phyloP scores from a whole-genome alignment of 805 yeast species.

The Saturnispora halmiae region DNA sequence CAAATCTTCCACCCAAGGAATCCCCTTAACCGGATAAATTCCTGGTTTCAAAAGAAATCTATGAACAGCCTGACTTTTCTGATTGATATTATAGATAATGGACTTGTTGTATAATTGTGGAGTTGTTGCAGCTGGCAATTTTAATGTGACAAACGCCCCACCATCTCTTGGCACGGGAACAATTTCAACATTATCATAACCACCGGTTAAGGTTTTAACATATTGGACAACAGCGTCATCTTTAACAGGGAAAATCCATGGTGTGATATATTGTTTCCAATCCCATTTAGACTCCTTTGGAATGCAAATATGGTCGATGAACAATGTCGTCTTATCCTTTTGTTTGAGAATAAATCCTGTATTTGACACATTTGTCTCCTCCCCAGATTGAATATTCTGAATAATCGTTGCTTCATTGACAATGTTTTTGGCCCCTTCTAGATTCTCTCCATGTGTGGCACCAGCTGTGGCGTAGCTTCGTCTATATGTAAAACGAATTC shows the following conservation, averaged over 20 bases:
- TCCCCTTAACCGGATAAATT: slow-evolving; percentile 73
- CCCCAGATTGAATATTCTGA: slow-evolving; percentile 41
- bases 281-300: slow-evolving; percentile 35
- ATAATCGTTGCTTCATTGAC: slow-evolving; percentile 25
- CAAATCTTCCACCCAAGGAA: slow-evolving; percentile 94
- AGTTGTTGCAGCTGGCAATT: slow-evolving; percentile 41
- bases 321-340: slow-evolving; percentile 42
- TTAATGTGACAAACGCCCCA: slow-evolving; percentile 81
- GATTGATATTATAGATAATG: slow-evolving; percentile 13
- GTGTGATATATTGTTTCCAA: slow-evolving; percentile 35
- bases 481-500: too few species aligned
- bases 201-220: slow-evolving; percentile 31
- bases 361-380: slow-evolving; percentile 42
- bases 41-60: slow-evolving; percentile 39
- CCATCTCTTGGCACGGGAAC: slow-evolving; percentile 78
- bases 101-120: slow-evolving; percentile 16
- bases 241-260: slow-evolving; percentile 32
- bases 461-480: too few species aligned
- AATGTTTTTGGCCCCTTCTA: background rate
- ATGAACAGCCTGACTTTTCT: slow-evolving; percentile 11
- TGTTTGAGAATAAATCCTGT: slow-evolving; percentile 50
- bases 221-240: slow-evolving; percentile 27
- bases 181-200: slow-evolving; percentile 36
- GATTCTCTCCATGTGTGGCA: too few species aligned
- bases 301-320: slow-evolving; percentile 49